Conservation (phyloP, 2,329 filamentous ascomycete species). For the Pseudogymnoascus sp. region DNA sequence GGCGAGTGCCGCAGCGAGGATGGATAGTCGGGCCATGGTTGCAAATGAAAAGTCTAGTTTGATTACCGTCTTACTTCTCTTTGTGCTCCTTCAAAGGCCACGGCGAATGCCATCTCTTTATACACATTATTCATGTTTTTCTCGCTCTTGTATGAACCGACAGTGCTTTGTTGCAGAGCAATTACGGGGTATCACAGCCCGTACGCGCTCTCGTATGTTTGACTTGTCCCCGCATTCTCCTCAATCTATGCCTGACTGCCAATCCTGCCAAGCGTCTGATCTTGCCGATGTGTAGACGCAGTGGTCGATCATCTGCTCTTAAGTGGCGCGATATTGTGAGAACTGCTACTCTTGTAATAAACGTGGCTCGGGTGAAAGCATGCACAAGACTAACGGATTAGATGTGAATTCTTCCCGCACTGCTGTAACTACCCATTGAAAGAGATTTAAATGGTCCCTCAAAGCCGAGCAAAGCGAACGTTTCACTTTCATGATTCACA, state of each 20-base stretch:
- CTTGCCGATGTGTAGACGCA: neutral
- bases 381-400: neutral
- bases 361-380: neutral
- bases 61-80: neutral
- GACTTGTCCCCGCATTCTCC: neutral
- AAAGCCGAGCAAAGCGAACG: neutral
- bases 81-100: neutral
- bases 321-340: neutral
- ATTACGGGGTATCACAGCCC: neutral
- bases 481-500: neutral
- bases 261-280: neutral
- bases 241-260: neutral
- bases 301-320: neutral
- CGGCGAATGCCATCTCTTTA: neutral
- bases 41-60: slow-evolving; percentile 1
- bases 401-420: neutral
- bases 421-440: neutral
- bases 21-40: slow-evolving; percentile 31
- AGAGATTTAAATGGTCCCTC: neutral
- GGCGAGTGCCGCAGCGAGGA: slow-evolving; percentile 36
- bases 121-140: neutral
- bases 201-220: neutral
- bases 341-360: neutral
- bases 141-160: neutral
- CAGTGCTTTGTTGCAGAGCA: neutral